Evolutionary conservation across 768 basidiomycete genomes (phyloP).

Genomic region (Botryobasidium botryosum): DNA sequence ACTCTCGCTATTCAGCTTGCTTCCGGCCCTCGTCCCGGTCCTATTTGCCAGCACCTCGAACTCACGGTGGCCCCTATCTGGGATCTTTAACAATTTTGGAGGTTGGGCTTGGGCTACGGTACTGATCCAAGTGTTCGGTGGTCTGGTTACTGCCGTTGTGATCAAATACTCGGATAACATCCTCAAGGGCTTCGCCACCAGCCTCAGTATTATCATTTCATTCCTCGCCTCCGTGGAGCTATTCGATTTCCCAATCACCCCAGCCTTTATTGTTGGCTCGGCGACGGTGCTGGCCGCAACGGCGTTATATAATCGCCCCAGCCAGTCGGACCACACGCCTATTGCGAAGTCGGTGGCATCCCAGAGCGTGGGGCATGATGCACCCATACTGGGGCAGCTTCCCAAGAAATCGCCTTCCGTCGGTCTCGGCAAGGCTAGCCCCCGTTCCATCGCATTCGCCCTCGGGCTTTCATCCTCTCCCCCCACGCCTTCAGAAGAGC

Average conservation of each 20-base stretch:
- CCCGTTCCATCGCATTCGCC: constrained; percentile 2
- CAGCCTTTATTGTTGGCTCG: constrained; percentile 73
- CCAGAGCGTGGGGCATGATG: neutral
- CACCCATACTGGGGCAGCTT: constrained; percentile 4
- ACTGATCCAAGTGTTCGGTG: constrained; percentile 75
- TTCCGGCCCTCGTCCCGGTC: constrained; percentile 73
- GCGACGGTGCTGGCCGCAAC: constrained; percentile 73
- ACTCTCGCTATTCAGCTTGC: constrained; percentile 80
- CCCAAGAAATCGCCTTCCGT: neutral
- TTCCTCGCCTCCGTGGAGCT: constrained; percentile 84
- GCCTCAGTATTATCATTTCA: constrained; percentile 83
- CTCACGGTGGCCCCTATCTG: constrained; percentile 25
- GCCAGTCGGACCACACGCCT: constrained; percentile 7
- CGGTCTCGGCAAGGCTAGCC: neutral
- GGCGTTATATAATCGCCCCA: constrained; percentile 77
- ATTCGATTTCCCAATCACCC: constrained; percentile 77
- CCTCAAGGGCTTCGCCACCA: constrained; percentile 89
- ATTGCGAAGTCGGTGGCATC: no score
- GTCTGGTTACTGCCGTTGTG: constrained; percentile 73
- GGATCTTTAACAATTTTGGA: constrained; percentile 73
- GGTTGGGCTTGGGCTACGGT: constrained; percentile 88
- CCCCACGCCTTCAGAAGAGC: no score
- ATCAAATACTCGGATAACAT: constrained; percentile 92
- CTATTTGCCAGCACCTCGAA: constrained; percentile 27
- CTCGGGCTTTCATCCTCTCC: no score